Percentiles rank a stretch among this genome's conserved stretches.
Conservation (phyloP, 2,329 filamentous ascomycete genomes). For the Scedosporium minutisporum region DNA sequence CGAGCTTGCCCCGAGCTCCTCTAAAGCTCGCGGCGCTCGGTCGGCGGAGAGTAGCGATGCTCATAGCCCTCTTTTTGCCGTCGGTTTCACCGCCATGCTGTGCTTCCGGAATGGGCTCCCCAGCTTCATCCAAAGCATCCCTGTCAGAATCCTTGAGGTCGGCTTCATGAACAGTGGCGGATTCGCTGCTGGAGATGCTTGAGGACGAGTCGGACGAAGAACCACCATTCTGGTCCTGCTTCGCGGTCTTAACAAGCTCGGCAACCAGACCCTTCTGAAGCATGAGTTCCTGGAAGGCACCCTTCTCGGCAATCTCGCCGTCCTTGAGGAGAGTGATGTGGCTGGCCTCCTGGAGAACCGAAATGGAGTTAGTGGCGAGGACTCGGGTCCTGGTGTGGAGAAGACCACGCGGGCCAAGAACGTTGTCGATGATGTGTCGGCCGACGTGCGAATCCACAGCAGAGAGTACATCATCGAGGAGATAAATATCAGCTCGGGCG, state of each 20-base stretch:
- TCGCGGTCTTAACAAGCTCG: slow-evolving; percentile 70
- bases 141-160: slow-evolving; percentile 42
- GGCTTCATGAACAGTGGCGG: slow-evolving; percentile 46
- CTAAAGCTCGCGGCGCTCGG: slow-evolving; percentile 88
- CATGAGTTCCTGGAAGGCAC: slow-evolving; percentile 82
- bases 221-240: slow-evolving; percentile 41
- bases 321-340: slow-evolving; percentile 80
- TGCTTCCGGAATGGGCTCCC: slow-evolving; percentile 67
- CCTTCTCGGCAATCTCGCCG: slow-evolving; percentile 73
- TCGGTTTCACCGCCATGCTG: slow-evolving; percentile 36
- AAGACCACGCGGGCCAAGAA: slow-evolving; percentile 76
- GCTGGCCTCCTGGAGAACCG: slow-evolving; percentile 80
- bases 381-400: slow-evolving; percentile 81
- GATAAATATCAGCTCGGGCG: slow-evolving; percentile 88
- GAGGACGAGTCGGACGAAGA: slow-evolving; percentile 26
- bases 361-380: slow-evolving; percentile 89
- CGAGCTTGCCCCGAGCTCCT: slow-evolving; percentile 72
- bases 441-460: slow-evolving; percentile 98
- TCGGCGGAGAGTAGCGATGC: slow-evolving; percentile 72
- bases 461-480: slow-evolving; percentile 88
- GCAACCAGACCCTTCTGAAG: slow-evolving; percentile 89
- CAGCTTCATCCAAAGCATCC: slow-evolving; percentile 64
- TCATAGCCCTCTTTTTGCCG: slow-evolving; percentile 53
- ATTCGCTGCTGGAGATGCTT: slow-evolving; percentile 41
- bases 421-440: slow-evolving; percentile 86